Conservation (phyloP, 2,329 filamentous ascomycete genomes). For the Cercospora brassicicola region DNA sequence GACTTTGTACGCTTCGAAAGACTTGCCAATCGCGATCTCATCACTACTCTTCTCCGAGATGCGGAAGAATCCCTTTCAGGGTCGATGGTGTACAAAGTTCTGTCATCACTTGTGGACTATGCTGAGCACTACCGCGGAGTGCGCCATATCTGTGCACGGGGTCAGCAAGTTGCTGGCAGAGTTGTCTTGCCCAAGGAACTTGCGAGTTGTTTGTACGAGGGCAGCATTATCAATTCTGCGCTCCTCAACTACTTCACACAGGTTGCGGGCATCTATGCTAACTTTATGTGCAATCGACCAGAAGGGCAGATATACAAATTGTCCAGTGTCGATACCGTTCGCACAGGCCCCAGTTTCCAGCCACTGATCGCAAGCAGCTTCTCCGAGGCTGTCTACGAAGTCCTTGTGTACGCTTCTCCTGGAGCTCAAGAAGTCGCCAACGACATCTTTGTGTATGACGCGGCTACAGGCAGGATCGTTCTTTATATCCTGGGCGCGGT, state of each 20-base stretch:
- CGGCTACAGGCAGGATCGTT: background rate
- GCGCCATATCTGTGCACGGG: background rate
- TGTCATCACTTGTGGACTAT: conserved; percentile 10
- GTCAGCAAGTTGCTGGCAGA: conserved; percentile 2
- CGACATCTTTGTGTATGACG: conserved; percentile 12
- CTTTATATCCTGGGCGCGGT: conserved; percentile 10
- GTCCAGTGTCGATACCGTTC: background rate
- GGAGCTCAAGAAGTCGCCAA: background rate
- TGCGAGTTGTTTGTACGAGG: background rate
- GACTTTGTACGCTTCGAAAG: conserved; percentile 7
- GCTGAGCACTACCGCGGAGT: conserved; percentile 1
- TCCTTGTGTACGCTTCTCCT: conserved; percentile 7
- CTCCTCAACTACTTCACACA: conserved; percentile 10
- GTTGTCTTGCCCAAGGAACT: conserved; percentile 6
- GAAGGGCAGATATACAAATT: background rate
- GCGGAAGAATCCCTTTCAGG: background rate
- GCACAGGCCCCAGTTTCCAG: background rate
- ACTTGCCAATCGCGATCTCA: background rate
- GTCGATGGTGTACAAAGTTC: conserved; percentile 8
- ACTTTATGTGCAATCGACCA: background rate
- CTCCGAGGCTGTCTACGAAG: background rate
- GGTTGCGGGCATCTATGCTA: conserved; percentile 4
- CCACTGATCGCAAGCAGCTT: background rate
- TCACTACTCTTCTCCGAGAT: background rate
- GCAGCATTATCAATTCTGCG: background rate